Conservation (phyloP, 2,329 filamentous ascomycete genomes). For the Penicillium aurantiogriseum region DNA sequence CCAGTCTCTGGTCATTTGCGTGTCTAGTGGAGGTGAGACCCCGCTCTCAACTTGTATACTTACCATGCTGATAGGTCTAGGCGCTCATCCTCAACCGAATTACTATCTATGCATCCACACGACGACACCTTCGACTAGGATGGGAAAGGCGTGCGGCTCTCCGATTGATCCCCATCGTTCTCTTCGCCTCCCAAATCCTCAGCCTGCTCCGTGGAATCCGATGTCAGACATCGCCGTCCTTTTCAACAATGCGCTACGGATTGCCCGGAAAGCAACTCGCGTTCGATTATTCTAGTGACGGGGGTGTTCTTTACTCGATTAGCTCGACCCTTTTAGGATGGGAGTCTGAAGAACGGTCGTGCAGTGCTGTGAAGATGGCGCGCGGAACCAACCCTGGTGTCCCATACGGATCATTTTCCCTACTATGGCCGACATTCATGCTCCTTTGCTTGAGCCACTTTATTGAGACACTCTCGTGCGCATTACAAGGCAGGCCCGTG, state of each 20-base stretch:
- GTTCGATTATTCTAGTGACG: slow-evolving; percentile 68
- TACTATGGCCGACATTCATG: slow-evolving; percentile 55
- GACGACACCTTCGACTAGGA: slow-evolving; percentile 71
- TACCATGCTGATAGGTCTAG: slow-evolving; percentile 36
- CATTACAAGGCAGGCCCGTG: slow-evolving; percentile 76
- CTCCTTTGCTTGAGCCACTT: slow-evolving; percentile 72
- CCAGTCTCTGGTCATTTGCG: slow-evolving; percentile 85
- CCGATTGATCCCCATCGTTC: slow-evolving; percentile 67
- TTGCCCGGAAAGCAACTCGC: slow-evolving; percentile 63
- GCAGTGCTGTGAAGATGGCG: slow-evolving; percentile 71
- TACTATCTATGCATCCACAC: slow-evolving; percentile 86
- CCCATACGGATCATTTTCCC: slow-evolving; percentile 72
- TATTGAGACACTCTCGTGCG: slow-evolving; percentile 81
- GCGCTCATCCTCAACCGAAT: slow-evolving; percentile 87
- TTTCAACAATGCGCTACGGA: slow-evolving; percentile 67
- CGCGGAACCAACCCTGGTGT: slow-evolving; percentile 55
- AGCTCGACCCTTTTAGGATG: slow-evolving; percentile 72
- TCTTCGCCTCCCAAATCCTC: slow-evolving; percentile 68
- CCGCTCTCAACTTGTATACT: not conserved
- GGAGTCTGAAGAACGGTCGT: slow-evolving; percentile 71
- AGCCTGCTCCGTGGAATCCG: slow-evolving; percentile 78
- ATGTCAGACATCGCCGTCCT: slow-evolving; percentile 81
- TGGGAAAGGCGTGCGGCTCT: slow-evolving; percentile 71
- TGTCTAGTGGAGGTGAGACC: slow-evolving; percentile 71
- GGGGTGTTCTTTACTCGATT: slow-evolving; percentile 67